Evolutionary conservation across 139 green algal genomes (phyloP).

Genomic region (Coelastrella sp.): DNA sequence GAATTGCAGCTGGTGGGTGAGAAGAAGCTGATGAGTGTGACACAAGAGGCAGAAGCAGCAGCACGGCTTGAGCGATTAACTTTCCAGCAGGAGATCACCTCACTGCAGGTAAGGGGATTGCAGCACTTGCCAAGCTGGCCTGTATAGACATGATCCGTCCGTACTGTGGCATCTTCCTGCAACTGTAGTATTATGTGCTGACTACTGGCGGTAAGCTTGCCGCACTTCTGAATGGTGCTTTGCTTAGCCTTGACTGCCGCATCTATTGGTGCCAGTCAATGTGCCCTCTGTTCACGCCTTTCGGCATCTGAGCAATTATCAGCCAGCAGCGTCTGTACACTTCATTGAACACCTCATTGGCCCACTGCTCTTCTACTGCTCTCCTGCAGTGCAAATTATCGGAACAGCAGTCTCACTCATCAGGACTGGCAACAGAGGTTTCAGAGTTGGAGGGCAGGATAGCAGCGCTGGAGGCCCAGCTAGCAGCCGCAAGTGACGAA

Average conservation of each 20-base stretch:
- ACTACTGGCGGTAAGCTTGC: too few species aligned
- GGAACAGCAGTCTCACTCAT: background rate
- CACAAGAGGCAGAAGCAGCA: slow-evolving; percentile 24
- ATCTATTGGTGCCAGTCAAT: too few species aligned
- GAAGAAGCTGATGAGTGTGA: slow-evolving; percentile 38
- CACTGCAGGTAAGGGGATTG: background rate
- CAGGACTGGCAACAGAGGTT: background rate
- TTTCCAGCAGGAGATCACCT: slow-evolving; percentile 25
- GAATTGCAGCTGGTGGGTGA: slow-evolving; percentile 40
- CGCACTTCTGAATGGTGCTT: too few species aligned
- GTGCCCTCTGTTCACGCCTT: too few species aligned
- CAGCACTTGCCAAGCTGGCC: background rate
- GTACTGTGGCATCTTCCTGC: too few species aligned
- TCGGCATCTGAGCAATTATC: too few species aligned
- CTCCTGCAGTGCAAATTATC: slow-evolving; percentile 23
- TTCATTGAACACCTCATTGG: too few species aligned
- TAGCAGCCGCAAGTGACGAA: background rate
- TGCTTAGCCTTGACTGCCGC: too few species aligned
- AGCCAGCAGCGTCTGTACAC: too few species aligned
- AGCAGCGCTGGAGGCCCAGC: background rate
- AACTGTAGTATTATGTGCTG: too few species aligned
- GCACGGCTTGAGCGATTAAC: background rate
- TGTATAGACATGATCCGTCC: background rate
- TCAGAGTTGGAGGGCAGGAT: slow-evolving; percentile 7
- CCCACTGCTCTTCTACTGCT: background rate